Evolutionary conservation across 306 rosid genomes (phyloP), one percentile per base, ranked within the genome.

Genomic region (Glycine soja): DNA sequence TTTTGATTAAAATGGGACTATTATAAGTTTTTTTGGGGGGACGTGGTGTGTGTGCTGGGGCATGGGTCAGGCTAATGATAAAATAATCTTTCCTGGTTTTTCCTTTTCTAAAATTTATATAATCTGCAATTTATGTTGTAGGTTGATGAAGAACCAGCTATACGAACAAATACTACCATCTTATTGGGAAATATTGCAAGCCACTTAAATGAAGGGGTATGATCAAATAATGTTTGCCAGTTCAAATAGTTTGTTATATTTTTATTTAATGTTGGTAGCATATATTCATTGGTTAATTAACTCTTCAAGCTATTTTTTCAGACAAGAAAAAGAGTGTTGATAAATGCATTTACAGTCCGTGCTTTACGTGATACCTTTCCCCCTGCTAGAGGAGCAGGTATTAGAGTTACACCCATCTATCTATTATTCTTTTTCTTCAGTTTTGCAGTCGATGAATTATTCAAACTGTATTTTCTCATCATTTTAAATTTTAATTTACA

Each of bases 351-450:
- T 88, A 95, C 99, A 1, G 98, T 89, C 81, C 99, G 99, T 86
- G 99, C 99, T 74, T 85, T 95, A 79, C 99, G 97, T 40, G 99
- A 95, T 81, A 95, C 93, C 75, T 95, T 95, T 82, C 90, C 97
- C 32, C 99, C 97, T 70, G 97, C 97, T 67, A 88, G 99, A 77
- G 97, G 93, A 88, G 99, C 99, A 86, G 99, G 99, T 95, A 91
- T 77, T 58, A 42, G 58, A 84, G 74, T 76, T 70, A 63, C 40
- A 30, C 11, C 63, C 40, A 24, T 45, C 7, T 66, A 68, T 84
- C 46, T 45, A 24, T 78, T 54, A 10, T 48, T 54, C 38, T 16
- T 63, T 66, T 83, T 67, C 83, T 56, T 74, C 70, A 47, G 48
- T 72, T 78, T 72, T 80, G 30, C 42, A 32, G 56, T 76, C 59